phyloP scores from a whole-genome alignment of 257 asterid species.

The Solanum paucissectum region DNA sequence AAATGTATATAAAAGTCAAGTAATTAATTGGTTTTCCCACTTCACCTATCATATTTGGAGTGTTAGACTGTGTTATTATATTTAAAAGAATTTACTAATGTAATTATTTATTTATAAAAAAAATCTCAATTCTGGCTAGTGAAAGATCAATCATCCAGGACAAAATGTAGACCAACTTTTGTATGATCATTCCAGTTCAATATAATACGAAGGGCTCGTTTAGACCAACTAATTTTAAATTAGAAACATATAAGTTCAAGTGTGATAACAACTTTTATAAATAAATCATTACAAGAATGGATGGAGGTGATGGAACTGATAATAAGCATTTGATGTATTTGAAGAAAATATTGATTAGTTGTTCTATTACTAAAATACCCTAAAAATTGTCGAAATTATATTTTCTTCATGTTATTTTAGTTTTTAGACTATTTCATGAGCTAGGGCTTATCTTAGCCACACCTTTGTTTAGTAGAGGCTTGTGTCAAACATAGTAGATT shows the following conservation, averaged over 20 bases:
- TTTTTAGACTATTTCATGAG: too few relatives aligned
- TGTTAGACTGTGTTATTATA: too few relatives aligned
- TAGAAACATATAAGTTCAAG: background rate
- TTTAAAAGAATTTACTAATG: too few relatives aligned
- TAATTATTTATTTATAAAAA: too few relatives aligned
- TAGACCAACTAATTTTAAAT: background rate
- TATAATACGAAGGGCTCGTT: background rate
- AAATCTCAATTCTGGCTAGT: background rate
- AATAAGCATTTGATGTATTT: background rate
- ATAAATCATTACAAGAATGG: background rate
- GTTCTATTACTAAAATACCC: background rate
- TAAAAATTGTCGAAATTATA: background rate
- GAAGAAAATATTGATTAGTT: background rate
- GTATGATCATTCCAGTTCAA: background rate
- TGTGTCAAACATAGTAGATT: too few relatives aligned
- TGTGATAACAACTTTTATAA: too few relatives aligned
- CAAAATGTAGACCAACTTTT: background rate
- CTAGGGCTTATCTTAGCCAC: too few relatives aligned
- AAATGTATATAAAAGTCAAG: background rate
- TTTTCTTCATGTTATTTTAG: background rate
- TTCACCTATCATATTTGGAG: background rate
- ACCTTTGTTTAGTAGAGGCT: too few relatives aligned
- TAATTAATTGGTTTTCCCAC: background rate
- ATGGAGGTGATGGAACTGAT: background rate
- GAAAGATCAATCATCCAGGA: background rate